Conservation (phyloP, 2,329 filamentous ascomycete species). For the Ramularia endophylla region DNA sequence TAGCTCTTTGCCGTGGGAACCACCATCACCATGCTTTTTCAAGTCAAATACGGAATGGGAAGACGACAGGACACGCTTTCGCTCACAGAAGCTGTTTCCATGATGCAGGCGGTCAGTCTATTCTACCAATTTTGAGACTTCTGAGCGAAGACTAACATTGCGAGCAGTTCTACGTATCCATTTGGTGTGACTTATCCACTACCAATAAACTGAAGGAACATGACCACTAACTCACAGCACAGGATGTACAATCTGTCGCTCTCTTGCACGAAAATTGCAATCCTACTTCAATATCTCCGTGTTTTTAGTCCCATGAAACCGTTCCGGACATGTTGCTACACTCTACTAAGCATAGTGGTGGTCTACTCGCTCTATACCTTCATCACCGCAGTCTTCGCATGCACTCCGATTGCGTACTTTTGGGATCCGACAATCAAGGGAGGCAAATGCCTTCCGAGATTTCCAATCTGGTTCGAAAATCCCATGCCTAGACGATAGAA, state of each 20-base stretch:
- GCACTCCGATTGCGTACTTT: slow-evolving; percentile 37
- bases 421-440: slow-evolving; percentile 34
- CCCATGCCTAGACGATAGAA: too few relatives aligned
- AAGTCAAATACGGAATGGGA: slow-evolving; percentile 20
- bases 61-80: slow-evolving; percentile 13
- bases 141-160: too few relatives aligned
- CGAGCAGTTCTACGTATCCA: slow-evolving; percentile 15
- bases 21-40: slow-evolving; percentile 14
- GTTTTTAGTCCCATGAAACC: slow-evolving; percentile 37
- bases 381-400: slow-evolving; percentile 37
- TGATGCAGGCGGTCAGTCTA: slow-evolving; percentile 18
- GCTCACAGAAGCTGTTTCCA: slow-evolving; percentile 6
- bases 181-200: too few relatives aligned
- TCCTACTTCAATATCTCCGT: slow-evolving; percentile 45
- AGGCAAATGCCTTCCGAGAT: slow-evolving; percentile 35
- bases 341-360: slow-evolving; percentile 29
- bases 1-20: slow-evolving; percentile 15
- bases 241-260: slow-evolving; percentile 37
- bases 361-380: slow-evolving; percentile 28
- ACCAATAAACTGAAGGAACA: too few relatives aligned
- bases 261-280: slow-evolving; percentile 39
- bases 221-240: slow-evolving; percentile 9
- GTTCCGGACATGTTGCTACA: slow-evolving; percentile 30
- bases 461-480: slow-evolving; percentile 35
- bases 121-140: too few relatives aligned